Base-by-base conservation (phyloP, 306 rosid species). In the Lathyrus sativus region DNA sequence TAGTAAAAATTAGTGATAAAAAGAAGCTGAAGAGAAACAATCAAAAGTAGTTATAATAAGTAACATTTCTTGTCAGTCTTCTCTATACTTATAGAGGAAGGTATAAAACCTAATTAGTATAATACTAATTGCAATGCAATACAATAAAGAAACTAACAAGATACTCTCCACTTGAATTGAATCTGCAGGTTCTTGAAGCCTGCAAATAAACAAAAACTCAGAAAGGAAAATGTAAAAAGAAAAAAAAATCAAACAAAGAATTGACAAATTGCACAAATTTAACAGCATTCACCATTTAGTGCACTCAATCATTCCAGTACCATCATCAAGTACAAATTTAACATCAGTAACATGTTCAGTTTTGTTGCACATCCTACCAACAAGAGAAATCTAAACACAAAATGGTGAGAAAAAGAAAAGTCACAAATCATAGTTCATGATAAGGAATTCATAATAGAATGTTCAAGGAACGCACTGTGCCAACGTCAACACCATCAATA, bases 241-340 rank as follows among this genome's bases (percentile, higher is more conserved):
- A 0, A n/a, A 3, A 26, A 9, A 51, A 37, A 24, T 28, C 10
- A 31, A 14, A 9, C 13, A 26, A 39, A 19, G 28, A 41, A 12
- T 57, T 46, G 37, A 26, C 49, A 61, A n/a, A 24, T 26, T 11
- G 74, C 66, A 49, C 6, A 53, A 28, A 31, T 3, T 29, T 0
- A 28, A 62, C 5, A 48, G 66, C 12, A 76, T 73, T 82, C 78
- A 93, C 97, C 97, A 93, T 82, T 83, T 88, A 77, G 33, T 88
- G 70, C 97, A 93, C 73, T 90, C 95, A 68, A 93, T 76, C 74
- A 76, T 73, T 64, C 97, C 96, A 4, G 97, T 93, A 46, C 97
- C 96, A 76, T 93, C 97, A 8, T 93, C 97, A 54, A 93, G 88
- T 11, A 73, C 74, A 54, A 93, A 88, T 57, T 89, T 77, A 74